Evolutionary conservation across 768 basidiomycete species (phyloP).

Genomic region (Auriscalpium orientale): DNA sequence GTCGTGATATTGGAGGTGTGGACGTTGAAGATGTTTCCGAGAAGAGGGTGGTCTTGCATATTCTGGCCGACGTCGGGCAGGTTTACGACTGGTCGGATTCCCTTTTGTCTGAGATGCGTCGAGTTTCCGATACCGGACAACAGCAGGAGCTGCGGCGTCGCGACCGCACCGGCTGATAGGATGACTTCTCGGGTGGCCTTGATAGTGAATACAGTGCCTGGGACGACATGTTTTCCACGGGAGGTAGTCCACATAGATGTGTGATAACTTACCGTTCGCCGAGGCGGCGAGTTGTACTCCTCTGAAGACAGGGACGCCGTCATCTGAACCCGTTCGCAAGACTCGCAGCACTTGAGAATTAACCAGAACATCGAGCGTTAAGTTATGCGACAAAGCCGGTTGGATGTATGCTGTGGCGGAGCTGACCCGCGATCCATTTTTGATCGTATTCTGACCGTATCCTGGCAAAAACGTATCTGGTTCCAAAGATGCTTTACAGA

Average conservation of each 20-base stretch:
- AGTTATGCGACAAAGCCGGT: not conserved
- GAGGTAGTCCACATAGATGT: not conserved
- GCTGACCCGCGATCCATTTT: constrained; percentile 2
- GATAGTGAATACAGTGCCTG: not conserved
- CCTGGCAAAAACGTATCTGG: not conserved
- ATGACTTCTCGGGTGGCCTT: constrained; percentile 1
- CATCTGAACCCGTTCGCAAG: not conserved
- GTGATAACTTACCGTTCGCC: too few relatives aligned
- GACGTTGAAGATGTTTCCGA: constrained; percentile 1
- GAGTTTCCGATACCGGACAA: constrained; percentile 29
- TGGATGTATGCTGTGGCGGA: constrained; percentile 2
- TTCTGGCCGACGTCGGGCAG: constrained; percentile 32
- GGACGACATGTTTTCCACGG: not conserved
- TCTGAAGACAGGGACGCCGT: not conserved
- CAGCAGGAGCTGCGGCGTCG: constrained; percentile 8
- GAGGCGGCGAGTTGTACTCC: not conserved
- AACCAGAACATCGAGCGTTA: constrained; percentile 5
- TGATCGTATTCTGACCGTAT: not conserved
- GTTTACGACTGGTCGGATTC: constrained; percentile 23
- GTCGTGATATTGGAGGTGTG: constrained; percentile 4
- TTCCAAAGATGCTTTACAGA: too few relatives aligned
- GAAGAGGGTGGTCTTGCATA: constrained; percentile 23
- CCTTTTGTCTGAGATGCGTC: constrained; percentile 18
- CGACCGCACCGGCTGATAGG: constrained; percentile 1
- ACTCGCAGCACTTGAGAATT: constrained; percentile 12